Percentiles rank a stretch among this genome's conserved stretches.
phyloP scores from a whole-genome alignment of 2,329 filamentous ascomycete genomes.

The Knufia fluminis region DNA sequence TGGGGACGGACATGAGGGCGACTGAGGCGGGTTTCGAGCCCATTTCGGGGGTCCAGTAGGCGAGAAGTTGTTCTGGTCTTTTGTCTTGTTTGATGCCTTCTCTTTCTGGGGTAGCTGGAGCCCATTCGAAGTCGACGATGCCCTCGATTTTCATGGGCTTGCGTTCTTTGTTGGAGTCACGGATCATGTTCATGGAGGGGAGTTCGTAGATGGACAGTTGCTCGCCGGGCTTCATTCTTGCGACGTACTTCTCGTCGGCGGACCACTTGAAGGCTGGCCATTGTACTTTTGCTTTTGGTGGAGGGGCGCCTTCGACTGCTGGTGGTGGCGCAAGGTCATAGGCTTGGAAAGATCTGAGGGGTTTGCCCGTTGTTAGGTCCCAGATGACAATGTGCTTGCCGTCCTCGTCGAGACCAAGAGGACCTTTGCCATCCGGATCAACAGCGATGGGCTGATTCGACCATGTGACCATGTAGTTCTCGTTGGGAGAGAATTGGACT shows the following conservation, averaged over 20 bases:
- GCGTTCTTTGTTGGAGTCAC: conserved; percentile 49
- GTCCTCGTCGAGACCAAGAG: conserved; percentile 81
- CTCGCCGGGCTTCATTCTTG: conserved; percentile 75
- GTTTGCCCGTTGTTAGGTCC: conserved; percentile 84
- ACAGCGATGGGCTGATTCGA: conserved; percentile 88
- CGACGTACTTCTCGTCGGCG: conserved; percentile 92
- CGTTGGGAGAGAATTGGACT: conserved; percentile 85
- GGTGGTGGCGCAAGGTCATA: conserved; percentile 58
- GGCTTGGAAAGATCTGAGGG: conserved; percentile 86
- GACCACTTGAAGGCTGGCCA: conserved; percentile 99
- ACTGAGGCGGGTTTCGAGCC: conserved; percentile 97
- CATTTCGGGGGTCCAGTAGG: conserved; percentile 98
- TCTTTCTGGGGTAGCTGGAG: conserved; percentile 69
- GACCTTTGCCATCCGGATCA: conserved; percentile 68
- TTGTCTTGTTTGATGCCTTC: conserved; percentile 75
- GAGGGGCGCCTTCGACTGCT: conserved; percentile 52
- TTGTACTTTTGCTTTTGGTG: conserved; percentile 82
- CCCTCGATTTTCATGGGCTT: conserved; percentile 92
- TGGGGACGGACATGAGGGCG: conserved; percentile 88
- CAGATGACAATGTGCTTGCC: conserved; percentile 99
- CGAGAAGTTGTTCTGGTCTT: conserved; percentile 71
- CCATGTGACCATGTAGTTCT: conserved; percentile 94
- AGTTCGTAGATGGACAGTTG: conserved; percentile 88
- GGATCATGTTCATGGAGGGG: conserved; percentile 74
- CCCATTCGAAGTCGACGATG: conserved; percentile 97